Evolutionary conservation across 2,329 filamentous ascomycete species (phyloP), one percentile per base, ranked within the genome.

Genomic region (Xylaria sp.): DNA sequence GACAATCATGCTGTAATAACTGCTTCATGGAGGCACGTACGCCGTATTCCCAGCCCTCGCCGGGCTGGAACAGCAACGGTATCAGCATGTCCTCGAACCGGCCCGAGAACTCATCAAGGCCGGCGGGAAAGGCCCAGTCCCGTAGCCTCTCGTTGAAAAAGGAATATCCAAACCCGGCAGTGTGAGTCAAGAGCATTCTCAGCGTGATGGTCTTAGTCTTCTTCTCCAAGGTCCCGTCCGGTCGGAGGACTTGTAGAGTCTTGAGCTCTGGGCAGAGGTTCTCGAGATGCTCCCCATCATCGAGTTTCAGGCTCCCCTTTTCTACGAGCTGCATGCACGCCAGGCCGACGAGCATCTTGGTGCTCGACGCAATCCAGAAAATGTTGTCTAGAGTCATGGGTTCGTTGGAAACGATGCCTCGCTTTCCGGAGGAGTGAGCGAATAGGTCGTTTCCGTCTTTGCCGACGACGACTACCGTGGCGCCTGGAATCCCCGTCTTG

Each of bases 61-160:
- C 89, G 0, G 90, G 90, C 70, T 92, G 88, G 70, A 89, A 88
- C 0, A 91, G 76, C 17, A 92, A 77, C 0, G 89, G 86, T 65
- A 79, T 75, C 42, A 83, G 73, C 51, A 90, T 79, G 27, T 88
- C 88, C 36, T 82, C 80, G 17, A 83, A 74, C 5, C 86, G 80
- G 0, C 85, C 85, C 0, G 83, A 84, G 72, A 90, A 87, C 73
- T 90, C 89, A 64, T 90, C 86, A 4, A 84, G 73, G 0, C 87
- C 86, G 0, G 80, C 77, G 0, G 87, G 87, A 12, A 81, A 78
- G 1, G 78, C 79, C 77, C 80, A 85, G 14, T 87, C 78, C 17
- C 82, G 73, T 30, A 89, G 73, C 1, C 80, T 77, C 48, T 85
- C 81, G 69, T 85, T 85, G 72, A 86, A 85, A 69, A 89, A 87